Percentiles rank a stretch among this genome's conserved stretches.
Conservation (phyloP, 805 yeast genomes). For the Sugiyamaella mastotermitis region DNA sequence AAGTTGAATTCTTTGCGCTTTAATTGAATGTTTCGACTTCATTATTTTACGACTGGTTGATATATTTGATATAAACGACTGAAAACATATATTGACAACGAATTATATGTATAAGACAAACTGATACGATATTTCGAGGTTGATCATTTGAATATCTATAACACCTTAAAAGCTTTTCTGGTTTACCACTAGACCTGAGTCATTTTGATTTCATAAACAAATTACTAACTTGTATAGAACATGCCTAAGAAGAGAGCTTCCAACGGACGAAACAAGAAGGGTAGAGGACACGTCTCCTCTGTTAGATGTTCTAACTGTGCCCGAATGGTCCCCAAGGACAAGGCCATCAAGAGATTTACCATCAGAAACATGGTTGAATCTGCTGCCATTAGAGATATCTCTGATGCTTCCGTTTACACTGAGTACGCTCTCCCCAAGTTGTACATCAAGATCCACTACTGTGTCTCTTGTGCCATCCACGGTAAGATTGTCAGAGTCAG, state of each 20-base stretch:
- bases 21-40: too few relatives aligned
- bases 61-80: too few relatives aligned
- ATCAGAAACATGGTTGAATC: slow-evolving; percentile 99
- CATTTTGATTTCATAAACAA: too few relatives aligned
- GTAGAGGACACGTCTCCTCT: slow-evolving; percentile 99
- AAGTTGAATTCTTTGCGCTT: too few relatives aligned
- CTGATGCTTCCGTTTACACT: slow-evolving; percentile 98
- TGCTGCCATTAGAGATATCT: slow-evolving; percentile 98
- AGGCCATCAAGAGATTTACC: slow-evolving; percentile 99
- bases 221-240: slow-evolving; percentile 35
- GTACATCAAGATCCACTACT: slow-evolving; percentile 99
- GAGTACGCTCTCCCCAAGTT: slow-evolving; percentile 99
- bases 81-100: too few relatives aligned
- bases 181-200: too few relatives aligned
- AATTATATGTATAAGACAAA: too few relatives aligned
- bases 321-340: slow-evolving; percentile 99
- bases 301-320: slow-evolving; percentile 99
- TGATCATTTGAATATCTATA: too few relatives aligned
- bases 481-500: slow-evolving; percentile 99
- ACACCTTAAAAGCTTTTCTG: too few relatives aligned
- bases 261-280: slow-evolving; percentile 99
- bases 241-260: slow-evolving; percentile 99
- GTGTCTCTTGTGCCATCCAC: slow-evolving; percentile 99
- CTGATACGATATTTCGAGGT: too few relatives aligned
- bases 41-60: too few relatives aligned